A percentile compares a stretch with the other conserved stretches of the same genome.
Evolutionary conservation across 495 filamentous ascomycete genomes (phyloP).

Genomic region (Beverwykella pulmonaria): DNA sequence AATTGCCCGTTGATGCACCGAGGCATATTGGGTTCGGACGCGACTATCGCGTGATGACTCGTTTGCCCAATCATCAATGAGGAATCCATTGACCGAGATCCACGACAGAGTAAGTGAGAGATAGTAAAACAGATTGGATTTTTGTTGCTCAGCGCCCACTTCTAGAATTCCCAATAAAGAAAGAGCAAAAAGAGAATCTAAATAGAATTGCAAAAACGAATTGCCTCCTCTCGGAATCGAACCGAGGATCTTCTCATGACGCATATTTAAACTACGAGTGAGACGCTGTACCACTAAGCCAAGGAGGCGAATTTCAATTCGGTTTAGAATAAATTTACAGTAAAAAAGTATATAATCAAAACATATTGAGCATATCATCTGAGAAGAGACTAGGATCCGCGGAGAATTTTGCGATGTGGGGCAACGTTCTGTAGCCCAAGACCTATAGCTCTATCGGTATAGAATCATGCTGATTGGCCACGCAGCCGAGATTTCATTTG

Average conservation of each 20-base stretch:
- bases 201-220: not conserved
- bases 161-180: too few species aligned
- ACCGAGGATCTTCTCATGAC: constrained; percentile 36
- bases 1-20: not conserved
- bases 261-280: constrained; percentile 21
- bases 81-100: not conserved
- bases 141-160: too few species aligned
- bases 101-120: too few species aligned
- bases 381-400: too few species aligned
- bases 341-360: too few species aligned
- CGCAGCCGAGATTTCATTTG: not conserved
- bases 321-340: too few species aligned
- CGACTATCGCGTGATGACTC: constrained; percentile 20
- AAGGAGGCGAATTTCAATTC: constrained; percentile 14
- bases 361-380: not conserved
- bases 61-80: constrained; percentile 4
- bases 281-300: constrained; percentile 36
- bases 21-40: not conserved
- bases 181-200: too few species aligned
- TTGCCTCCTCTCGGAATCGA: constrained; percentile 34
- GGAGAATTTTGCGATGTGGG: not conserved
- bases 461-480: not conserved
- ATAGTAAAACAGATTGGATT: too few species aligned
- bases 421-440: not conserved
- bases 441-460: not conserved